phyloP scores from a whole-genome alignment of 2,329 filamentous ascomycete genomes.

The Fusarium bactridioides region DNA sequence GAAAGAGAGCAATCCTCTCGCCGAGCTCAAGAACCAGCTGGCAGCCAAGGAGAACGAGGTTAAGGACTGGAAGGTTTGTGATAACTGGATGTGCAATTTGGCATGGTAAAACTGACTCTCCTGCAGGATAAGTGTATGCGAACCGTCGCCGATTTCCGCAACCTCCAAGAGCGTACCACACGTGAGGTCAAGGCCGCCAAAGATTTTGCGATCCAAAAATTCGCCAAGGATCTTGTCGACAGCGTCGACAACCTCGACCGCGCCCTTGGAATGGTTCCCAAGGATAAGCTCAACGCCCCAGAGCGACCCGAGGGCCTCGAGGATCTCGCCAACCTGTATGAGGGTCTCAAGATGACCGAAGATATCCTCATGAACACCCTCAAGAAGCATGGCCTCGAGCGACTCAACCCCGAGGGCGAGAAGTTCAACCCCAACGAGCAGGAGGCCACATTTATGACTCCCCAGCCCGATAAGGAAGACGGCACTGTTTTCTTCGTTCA shows the following conservation, averaged over 20 bases:
- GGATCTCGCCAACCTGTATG: slow-evolving; percentile 82
- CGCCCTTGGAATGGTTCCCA: slow-evolving; percentile 80
- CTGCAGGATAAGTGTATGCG: slow-evolving; percentile 91
- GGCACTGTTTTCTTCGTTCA: slow-evolving; percentile 91
- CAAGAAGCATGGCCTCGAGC: slow-evolving; percentile 92
- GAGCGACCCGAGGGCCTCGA: slow-evolving; percentile 64
- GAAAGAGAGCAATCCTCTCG: slow-evolving; percentile 48
- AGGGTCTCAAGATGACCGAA: slow-evolving; percentile 96
- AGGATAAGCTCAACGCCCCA: slow-evolving; percentile 70
- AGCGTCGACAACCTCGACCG: slow-evolving; percentile 97
- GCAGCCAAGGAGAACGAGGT: slow-evolving; percentile 62
- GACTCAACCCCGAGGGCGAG: slow-evolving; percentile 82
- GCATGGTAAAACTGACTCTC: slow-evolving; percentile 8
- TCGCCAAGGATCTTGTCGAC: slow-evolving; percentile 94
- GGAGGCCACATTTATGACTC: slow-evolving; percentile 95
- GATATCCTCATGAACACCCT: slow-evolving; percentile 85
- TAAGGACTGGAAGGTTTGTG: slow-evolving; percentile 82
- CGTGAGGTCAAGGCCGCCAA: slow-evolving; percentile 88
- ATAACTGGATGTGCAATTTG: not conserved
- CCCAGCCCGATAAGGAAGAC: slow-evolving; percentile 86
- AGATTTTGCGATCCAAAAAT: slow-evolving; percentile 95
- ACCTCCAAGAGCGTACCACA: slow-evolving; percentile 92
- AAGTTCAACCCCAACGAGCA: slow-evolving; percentile 97
- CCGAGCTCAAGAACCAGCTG: slow-evolving; percentile 59
- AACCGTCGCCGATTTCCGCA: slow-evolving; percentile 94